Base-by-base conservation (phyloP, 2,329 filamentous ascomycete species). In the Orbilia blumenaviensis region DNA sequence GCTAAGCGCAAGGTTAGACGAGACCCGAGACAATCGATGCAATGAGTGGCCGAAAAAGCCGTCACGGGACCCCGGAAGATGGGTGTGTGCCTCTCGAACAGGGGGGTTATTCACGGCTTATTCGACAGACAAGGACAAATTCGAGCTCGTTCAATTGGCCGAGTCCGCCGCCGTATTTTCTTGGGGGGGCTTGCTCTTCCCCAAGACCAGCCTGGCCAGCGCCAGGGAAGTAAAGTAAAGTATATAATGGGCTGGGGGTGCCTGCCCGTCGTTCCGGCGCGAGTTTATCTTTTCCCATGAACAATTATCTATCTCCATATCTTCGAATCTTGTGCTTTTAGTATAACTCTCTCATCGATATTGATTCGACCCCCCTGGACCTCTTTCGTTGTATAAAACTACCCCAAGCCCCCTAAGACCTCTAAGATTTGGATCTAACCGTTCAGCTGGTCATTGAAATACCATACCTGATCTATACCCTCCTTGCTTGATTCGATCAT, bases 1-100 rank as follows among this genome's bases (percentile, higher is more conserved):
- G 72, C 72, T 76, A 76, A 76, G 72, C 72, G 72, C 72, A 76
- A 76, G 64, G 64, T 76, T 76, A 76, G 72, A 76, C 72, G 72
- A 76, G 71, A 63, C 29, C 63, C 71, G 36, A 68, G 69, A 75
- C 69, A 75, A 27, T 34, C 9, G 8, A 34, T n/a, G n/a, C 25
- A 52, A n/a, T 52, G 6, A 14, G 29, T 29, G 14, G 46, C 23
- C 44, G 44, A 48, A 48, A 48, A 48, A 48, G 41, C 25, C 25
- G 46, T 61, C 68, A 56, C 71, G 63, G 42, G 54, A 67, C 38
- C 48, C 48, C 63, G 32, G n/a, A 66, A 72, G 48, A 71, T 63
- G 46, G 64, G 56, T 63, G 66, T n/a, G n/a, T n/a, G n/a, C 10
- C 10, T 10, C 29, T 16, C 5, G 32, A 61, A 44, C 41, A 42